phyloP scores from a whole-genome alignment of 2,329 filamentous ascomycete species.

The Alternaria longipes region DNA sequence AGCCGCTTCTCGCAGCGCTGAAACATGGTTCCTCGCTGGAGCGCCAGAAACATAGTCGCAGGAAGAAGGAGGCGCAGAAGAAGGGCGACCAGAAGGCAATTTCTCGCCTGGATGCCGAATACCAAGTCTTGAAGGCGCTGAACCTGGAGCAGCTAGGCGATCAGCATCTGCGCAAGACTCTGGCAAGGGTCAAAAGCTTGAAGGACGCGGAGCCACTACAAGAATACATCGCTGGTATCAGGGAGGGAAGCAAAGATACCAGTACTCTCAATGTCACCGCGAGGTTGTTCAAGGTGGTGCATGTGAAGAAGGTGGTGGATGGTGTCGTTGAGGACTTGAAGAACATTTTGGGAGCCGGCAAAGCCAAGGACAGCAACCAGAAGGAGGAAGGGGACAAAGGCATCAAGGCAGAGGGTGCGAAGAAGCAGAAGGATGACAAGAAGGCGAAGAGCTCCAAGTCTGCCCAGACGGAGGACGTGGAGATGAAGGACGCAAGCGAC shows the following conservation, averaged over 20 bases:
- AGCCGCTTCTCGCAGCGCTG: slow-evolving; percentile 69
- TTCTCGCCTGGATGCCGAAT: slow-evolving; percentile 70
- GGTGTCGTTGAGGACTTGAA: slow-evolving; percentile 56
- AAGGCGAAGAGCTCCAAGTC: slow-evolving; percentile 32
- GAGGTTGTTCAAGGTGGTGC: slow-evolving; percentile 67
- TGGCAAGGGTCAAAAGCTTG: slow-evolving; percentile 66
- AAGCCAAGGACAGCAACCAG: slow-evolving; percentile 22
- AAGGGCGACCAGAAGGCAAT: slow-evolving; percentile 60
- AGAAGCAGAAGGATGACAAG: slow-evolving; percentile 43
- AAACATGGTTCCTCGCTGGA: slow-evolving; percentile 80
- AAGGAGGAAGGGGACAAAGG: slow-evolving; percentile 22
- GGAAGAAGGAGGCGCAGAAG: slow-evolving; percentile 64
- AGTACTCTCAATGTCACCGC: slow-evolving; percentile 67
- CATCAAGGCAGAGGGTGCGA: slow-evolving; percentile 25
- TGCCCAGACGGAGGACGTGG: slow-evolving; percentile 26
- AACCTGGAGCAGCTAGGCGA: slow-evolving; percentile 61
- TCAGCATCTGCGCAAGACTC: slow-evolving; percentile 65
- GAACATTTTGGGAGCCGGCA: slow-evolving; percentile 41
- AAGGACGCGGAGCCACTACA: slow-evolving; percentile 61
- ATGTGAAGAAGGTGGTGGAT: slow-evolving; percentile 64
- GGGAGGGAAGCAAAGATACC: slow-evolving; percentile 53
- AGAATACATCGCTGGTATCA: slow-evolving; percentile 46
- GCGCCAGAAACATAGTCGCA: slow-evolving; percentile 75
- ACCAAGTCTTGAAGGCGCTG: slow-evolving; percentile 66
- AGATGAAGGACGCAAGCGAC: slow-evolving; percentile 38